Evolutionary conservation across 345 rosid species (phyloP).

Genomic region (Salix viminalis): DNA sequence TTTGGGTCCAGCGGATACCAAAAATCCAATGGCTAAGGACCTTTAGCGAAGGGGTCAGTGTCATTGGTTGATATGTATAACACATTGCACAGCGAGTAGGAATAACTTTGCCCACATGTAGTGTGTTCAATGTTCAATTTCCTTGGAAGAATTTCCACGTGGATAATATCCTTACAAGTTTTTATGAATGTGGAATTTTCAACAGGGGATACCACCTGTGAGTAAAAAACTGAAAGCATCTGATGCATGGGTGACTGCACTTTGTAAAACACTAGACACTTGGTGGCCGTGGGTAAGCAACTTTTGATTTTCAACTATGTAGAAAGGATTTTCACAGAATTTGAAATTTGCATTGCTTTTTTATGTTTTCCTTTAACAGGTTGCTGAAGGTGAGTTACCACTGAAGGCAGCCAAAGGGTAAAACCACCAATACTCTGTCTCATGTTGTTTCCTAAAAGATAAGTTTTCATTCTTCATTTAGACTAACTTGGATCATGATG

Average conservation of each 20-base stretch:
- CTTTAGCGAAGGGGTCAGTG: not conserved
- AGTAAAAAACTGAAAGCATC: constrained; percentile 46
- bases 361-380: constrained; percentile 37
- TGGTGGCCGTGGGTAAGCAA: constrained; percentile 88
- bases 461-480: not conserved
- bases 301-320: not conserved
- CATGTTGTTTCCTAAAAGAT: not conserved
- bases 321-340: not conserved
- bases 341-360: not conserved
- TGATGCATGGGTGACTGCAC: constrained; percentile 71
- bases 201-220: constrained; percentile 70
- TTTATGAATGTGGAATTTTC: constrained; percentile 1
- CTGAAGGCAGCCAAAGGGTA: constrained; percentile 60
- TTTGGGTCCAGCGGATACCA: no score
- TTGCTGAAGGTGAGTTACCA: constrained; percentile 73
- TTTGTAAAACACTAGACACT: constrained; percentile 62
- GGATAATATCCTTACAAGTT: not conserved
- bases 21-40: not conserved
- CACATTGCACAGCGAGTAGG: not conserved
- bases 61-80: not conserved
- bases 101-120: not conserved
- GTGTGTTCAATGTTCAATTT: not conserved
- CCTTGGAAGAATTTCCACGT: not conserved
- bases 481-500: not conserved
- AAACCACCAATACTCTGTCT: no score